Evolutionary conservation across 2,329 filamentous ascomycete species (phyloP), one percentile per base, ranked within the genome.

Genomic region (Neocatenulostroma microsporum): DNA sequence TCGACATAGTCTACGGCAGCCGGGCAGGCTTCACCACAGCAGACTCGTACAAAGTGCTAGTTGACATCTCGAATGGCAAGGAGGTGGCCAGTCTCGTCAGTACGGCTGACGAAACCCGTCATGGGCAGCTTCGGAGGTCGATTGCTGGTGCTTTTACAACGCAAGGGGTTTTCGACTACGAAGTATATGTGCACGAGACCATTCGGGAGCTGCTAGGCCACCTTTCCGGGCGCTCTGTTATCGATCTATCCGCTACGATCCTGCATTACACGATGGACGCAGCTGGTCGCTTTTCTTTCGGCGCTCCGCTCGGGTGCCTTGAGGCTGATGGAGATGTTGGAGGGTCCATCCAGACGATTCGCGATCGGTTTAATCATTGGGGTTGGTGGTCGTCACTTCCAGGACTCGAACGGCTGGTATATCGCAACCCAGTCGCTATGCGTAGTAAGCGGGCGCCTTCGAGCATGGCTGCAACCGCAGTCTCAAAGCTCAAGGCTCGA

Each of bases 11-110:
- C 5, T 23, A 33, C 13, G 30, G 30, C 30, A 23, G 30, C 14
- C 30, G 30, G 11, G 30, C 30, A 21, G 30, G 30, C 4, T 33
- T 33, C 30, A 33, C 30, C 5, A 33, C 30, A 10, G 30, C 30
- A n/a, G 30, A 33, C 20, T 33, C 29, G 8, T 31, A 31, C 13
- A 19, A 31, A 5, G 29, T 31, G 13, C 18, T 31, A 10, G 18
- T 31, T 20, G 30, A 20, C 18, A 33, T 33, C 8, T 21, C 30
- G 9, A 33, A 33, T 20, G 30, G 30, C 18, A 33, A 33, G 15
- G 30, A 33, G 14, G 19, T 33, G 18, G 6, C 18, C 9, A 33
- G 30, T 33, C 30, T 33, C 7, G 30, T 33, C 12, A 33, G 30
- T 14, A 33, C 30, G 8, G 14, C 8, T n/a, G 18, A 33, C 18